Base-by-base conservation (phyloP, 805 yeast genomes). In the Barnettozyma wickerhamii region DNA sequence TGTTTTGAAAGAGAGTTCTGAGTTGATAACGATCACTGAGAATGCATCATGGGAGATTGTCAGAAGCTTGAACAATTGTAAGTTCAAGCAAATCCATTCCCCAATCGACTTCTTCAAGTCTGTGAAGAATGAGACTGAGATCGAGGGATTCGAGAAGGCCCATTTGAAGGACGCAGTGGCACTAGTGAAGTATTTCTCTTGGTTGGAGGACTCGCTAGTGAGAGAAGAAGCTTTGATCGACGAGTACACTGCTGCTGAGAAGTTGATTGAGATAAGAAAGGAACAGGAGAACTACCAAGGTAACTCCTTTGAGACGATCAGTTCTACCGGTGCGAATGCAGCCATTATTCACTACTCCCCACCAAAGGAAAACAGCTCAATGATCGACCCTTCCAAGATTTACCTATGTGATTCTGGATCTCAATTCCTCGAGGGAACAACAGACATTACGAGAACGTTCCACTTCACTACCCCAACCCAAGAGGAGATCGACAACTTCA, bases 361-460 rank as follows among this genome's bases (percentile, higher is more conserved):
- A 23, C 72, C 81, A 1, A 64, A 65, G 23, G 81, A 74, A 10
- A 69, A 74, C 15, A 73, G 76, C 40, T 66, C 83, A 2, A 60
- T 72, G 42, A 77, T 93, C 43, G 81, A 84, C 53, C 80, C 83
- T 7, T 62, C 73, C 17, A 75, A 81, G 42, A 74, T 89, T 2
- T 89, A 83, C 51, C 67, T 93, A 47, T 69, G 86, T 45, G 99
- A 93, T 60, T 78, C 95, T 2, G 99, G 99, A 4, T 86, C 93
- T 1, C 99, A 93, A 54, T 91, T 77, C 56, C 60, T 83, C 18
- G 96, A 90, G 55, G 99, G 99, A 10, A 93, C 99, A 0, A 93
- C 99, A 0, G 99, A 93, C 59, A 87, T 91, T 20, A 93, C 99
- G 1, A 74, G 99, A 52, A 88, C 97, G 0, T 63, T 79, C 37